Percentiles rank a stretch among this genome's conserved stretches.
Conservation (phyloP, 306 rosid species). For the Acacia acuminata region DNA sequence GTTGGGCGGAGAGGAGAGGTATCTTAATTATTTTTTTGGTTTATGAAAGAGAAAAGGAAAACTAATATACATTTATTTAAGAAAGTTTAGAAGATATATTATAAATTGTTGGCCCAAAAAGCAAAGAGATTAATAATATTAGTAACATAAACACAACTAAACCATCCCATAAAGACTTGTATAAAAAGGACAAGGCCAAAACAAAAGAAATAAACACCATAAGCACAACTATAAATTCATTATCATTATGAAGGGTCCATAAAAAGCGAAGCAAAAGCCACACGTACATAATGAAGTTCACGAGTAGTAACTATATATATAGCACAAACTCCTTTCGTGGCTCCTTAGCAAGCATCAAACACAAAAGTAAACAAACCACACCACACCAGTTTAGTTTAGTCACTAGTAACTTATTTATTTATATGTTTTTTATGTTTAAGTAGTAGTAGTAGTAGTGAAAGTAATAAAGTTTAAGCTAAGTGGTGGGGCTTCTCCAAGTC, state of each 20-base stretch:
- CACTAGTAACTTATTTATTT: not conserved
- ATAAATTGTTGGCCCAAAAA: not conserved
- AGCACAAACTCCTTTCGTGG: not conserved
- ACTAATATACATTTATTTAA: too few relatives aligned
- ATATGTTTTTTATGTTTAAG: not conserved
- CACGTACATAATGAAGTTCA: conserved; percentile 14
- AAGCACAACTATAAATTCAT: conserved; percentile 27
- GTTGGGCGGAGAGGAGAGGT: too few relatives aligned
- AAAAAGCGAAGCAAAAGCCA: not conserved
- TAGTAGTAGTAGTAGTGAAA: not conserved
- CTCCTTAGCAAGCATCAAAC: conserved; percentile 19
- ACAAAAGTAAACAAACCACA: not conserved
- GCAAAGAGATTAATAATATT: too few relatives aligned
- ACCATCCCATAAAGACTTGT: not conserved
- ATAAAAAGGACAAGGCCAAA: not conserved
- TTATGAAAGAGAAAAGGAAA: too few relatives aligned
- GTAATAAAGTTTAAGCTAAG: not conserved
- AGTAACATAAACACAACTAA: not conserved
- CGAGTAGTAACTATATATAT: not conserved
- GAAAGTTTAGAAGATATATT: too few relatives aligned
- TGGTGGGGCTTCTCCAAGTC: conserved; percentile 89
- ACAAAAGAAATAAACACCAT: not conserved
- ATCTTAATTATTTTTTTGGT: too few relatives aligned
- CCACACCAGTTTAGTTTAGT: not conserved
- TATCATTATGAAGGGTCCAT: conserved; percentile 18